These are phyloP conservation scores for Berberis vulgaris DNA, from an alignment of 164 flowering plant genomes.

Conservation along the genomic window DNA sequence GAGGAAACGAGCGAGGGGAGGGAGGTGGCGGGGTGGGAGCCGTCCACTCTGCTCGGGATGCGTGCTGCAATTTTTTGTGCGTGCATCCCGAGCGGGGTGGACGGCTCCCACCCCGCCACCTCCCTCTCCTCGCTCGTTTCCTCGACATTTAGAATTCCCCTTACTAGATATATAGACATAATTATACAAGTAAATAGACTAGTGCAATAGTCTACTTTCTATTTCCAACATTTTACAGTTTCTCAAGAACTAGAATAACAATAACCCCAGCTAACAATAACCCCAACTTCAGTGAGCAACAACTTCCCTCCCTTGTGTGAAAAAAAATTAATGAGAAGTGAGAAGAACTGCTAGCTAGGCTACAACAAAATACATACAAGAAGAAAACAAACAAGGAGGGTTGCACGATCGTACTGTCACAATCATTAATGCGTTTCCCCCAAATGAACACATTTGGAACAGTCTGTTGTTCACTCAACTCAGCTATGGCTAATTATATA, in stretches of 20 bases:
- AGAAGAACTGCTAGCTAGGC: background rate
- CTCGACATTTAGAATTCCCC: too few species aligned
- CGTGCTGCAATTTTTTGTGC: too few species aligned
- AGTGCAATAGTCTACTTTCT: background rate
- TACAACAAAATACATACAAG: background rate
- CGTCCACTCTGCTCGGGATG: too few species aligned
- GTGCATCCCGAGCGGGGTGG: too few species aligned
- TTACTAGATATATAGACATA: too few species aligned
- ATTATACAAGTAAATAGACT: background rate
- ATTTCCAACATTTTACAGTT: background rate
- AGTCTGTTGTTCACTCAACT: constrained; percentile 70
- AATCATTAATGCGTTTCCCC: constrained; percentile 78
- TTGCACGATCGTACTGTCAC: constrained; percentile 42
- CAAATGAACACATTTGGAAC: constrained; percentile 81
- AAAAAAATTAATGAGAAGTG: constrained; percentile 5
- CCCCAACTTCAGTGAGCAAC: constrained; percentile 70
- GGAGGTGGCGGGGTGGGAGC: too few species aligned
- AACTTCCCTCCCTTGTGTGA: constrained; percentile 63
- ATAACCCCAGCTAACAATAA: constrained; percentile 15
- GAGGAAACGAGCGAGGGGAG: too few species aligned
- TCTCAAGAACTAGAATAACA: background rate
- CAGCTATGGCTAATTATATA: constrained; percentile 51
- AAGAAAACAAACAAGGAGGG: background rate
- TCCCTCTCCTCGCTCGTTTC: too few species aligned
- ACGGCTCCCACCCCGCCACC: too few species aligned